Evolutionary conservation across 306 rosid species (phyloP), one percentile per base, ranked within the genome.

Genomic region (Lathyrus sativus): DNA sequence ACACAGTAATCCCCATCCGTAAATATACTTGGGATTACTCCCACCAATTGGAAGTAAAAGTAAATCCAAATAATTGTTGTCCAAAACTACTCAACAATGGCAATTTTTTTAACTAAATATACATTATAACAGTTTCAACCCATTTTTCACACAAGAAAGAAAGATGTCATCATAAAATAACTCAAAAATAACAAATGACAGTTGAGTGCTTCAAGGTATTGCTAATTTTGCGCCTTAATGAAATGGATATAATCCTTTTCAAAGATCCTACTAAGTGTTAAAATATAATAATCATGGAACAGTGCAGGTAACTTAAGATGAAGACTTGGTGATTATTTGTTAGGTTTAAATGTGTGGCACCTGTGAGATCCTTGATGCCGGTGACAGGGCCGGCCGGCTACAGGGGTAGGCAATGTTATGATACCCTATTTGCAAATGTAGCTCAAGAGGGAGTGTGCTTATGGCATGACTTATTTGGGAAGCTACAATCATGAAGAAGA

Each of bases 31-130:
- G 83, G 29, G 88, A 85, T 63, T 89, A 91, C 62, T 85, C 93
- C 96, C 93, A 89, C n/a, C 93, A 92, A 75, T 89, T 89, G 71
- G 77, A 83, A 45, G 89, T 87, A 78, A 89, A 89, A 48, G 93
- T 89, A 81, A 89, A 89, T 49, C 89, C 89, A 54, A 90, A 87
- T 66, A 85, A 67, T 76, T 89, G 96, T 79, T 87, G 91, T 53
- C 93, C 89, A 49, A 89, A 89, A 89, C 78, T 87, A 89, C 80
- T 87, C 93, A 80, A 89, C 91, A 91, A 89, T 89, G 61, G 82
- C 88, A n/a, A n/a, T n/a, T n/a, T n/a, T 4, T 35, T 50, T n/a
- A 49, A 38, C 11, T 13, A 1, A 1, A 17, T 35, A 9, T 48
- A 43, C 29, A 58, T 60, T 49, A 53, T 49, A 53, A 24, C 10